phyloP scores from a whole-genome alignment of 2,329 filamentous ascomycete genomes.

The Arthrobotrys pseudoclavata region DNA sequence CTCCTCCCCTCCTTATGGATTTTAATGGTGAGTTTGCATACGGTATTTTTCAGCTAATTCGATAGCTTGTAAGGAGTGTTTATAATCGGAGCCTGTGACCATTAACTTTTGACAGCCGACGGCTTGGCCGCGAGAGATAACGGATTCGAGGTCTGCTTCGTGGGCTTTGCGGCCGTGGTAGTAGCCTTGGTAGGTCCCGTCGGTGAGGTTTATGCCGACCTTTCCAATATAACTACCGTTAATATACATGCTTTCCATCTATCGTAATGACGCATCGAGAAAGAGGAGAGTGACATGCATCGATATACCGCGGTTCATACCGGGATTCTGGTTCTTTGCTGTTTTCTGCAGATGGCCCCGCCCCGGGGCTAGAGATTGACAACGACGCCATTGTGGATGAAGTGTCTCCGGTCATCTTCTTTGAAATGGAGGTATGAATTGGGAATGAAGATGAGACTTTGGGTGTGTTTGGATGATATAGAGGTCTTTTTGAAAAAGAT shows the following conservation, averaged over 20 bases:
- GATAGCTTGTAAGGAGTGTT: constrained; percentile 81
- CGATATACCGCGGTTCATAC: constrained; percentile 56
- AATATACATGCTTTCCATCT: not conserved
- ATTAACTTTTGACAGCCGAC: constrained; percentile 91
- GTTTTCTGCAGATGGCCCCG: constrained; percentile 1
- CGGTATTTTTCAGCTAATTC: constrained; percentile 80
- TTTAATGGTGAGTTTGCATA: constrained; percentile 67
- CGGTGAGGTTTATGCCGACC: constrained; percentile 94
- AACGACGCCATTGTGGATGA: constrained; percentile 49
- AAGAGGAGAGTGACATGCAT: constrained; percentile 19
- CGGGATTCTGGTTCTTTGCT: constrained; percentile 21
- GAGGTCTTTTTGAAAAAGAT: constrained; percentile 1
- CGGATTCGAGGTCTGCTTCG: constrained; percentile 78
- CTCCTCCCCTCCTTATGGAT: not conserved
- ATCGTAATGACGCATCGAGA: not conserved
- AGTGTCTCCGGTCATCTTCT: not conserved
- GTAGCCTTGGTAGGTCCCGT: constrained; percentile 86
- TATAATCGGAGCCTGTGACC: constrained; percentile 89
- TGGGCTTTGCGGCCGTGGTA: constrained; percentile 83
- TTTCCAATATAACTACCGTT: not conserved
- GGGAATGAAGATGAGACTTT: not conserved
- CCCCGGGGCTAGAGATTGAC: constrained; percentile 24
- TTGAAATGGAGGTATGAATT: not conserved
- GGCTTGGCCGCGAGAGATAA: constrained; percentile 81
- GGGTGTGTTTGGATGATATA: not conserved